phyloP scores from a whole-genome alignment of 345 rosid genomes.

The Populus tremula region DNA sequence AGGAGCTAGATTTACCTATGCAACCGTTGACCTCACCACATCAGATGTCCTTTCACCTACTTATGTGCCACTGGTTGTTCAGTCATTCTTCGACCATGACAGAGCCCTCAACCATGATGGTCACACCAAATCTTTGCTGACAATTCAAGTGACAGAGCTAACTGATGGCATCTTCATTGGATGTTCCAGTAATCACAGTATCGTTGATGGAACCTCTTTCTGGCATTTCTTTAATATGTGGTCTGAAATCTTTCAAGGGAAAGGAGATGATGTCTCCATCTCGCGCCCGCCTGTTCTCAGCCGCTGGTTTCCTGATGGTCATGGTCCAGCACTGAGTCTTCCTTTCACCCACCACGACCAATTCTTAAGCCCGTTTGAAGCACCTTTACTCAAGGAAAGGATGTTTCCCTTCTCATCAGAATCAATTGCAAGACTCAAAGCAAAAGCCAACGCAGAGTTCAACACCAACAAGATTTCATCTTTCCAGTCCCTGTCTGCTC shows the following conservation, averaged over 20 bases:
- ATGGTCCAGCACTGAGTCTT: constrained; percentile 41
- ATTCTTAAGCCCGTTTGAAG: constrained; percentile 43
- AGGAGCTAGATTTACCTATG: constrained; percentile 47
- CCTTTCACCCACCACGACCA: constrained; percentile 45
- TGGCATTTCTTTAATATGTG: constrained; percentile 66
- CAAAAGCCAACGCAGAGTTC: constrained; percentile 43
- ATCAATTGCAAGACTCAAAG: constrained; percentile 49
- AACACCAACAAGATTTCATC: constrained; percentile 62
- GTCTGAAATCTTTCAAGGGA: constrained; percentile 60
- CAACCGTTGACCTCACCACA: constrained; percentile 36
- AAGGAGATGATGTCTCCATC: constrained; percentile 19
- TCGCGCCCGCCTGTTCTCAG: constrained; percentile 43
- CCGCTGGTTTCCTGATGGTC: constrained; percentile 60
- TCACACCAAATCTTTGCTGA: constrained; percentile 45
- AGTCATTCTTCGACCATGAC: constrained; percentile 66
- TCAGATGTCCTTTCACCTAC: constrained; percentile 48
- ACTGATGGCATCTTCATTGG: constrained; percentile 71
- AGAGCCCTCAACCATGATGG: constrained; percentile 60
- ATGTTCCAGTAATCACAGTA: constrained; percentile 54
- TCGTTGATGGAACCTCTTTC: constrained; percentile 66
- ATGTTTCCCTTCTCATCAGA: constrained; percentile 58
- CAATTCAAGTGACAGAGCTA: constrained; percentile 59
- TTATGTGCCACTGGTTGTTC: constrained; percentile 55
- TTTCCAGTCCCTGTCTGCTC: constrained; percentile 60
- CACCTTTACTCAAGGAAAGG: constrained; percentile 52